Base-by-base conservation (phyloP, 495 filamentous ascomycete genomes). In the Geoglossum glabrum region DNA sequence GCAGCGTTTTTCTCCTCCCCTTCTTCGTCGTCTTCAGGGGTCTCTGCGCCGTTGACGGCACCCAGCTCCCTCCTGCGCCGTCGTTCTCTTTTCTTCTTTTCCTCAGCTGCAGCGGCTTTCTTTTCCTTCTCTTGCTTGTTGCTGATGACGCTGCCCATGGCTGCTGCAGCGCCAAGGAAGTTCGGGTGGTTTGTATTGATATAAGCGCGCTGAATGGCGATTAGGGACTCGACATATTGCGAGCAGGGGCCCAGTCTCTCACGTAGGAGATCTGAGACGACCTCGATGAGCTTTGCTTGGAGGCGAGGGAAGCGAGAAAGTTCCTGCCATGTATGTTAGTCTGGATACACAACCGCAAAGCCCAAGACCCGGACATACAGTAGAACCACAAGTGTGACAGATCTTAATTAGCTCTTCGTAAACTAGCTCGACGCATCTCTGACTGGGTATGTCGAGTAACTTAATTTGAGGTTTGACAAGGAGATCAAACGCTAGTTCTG, bases 131-230 rank as follows among this genome's bases (percentile, higher is more conserved):
- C 90, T 65, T 96, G 87, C 68, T 89, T 93, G 64, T 83, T 87
- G 64, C 82, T 84, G 38, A 99, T 90, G 54, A 97, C 90, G 10
- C 89, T 85, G 57, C 85, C 87, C 92, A 99, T 99, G 27, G 92
- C 92, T n/a, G 88, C 90, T 7, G 92, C 90, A 11, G 92, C 92
- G 46, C 92, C 93, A 23, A 96, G 79, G 74, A 99, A 99, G 64
- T 99, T 99, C 33, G 92, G 92, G 63, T 99, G 92, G 66, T 99
- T 99, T 43, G 92, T 99, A 70, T 99, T 99, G 69, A 99, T 96
- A 68, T 99, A 99, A 17, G 92, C 92, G 59, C 92, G 78, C 70
- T 99, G 92, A 33, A 99, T 99, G 11, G 90, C 82, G 45, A 97
- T 99, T 40, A 99, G 76, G 25, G 88, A 95, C 66, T 95, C 92